These are phyloP conservation scores for Bathelium albidoporum DNA, from an alignment of 495 filamentous ascomycete genomes.

Conservation along the genomic window DNA sequence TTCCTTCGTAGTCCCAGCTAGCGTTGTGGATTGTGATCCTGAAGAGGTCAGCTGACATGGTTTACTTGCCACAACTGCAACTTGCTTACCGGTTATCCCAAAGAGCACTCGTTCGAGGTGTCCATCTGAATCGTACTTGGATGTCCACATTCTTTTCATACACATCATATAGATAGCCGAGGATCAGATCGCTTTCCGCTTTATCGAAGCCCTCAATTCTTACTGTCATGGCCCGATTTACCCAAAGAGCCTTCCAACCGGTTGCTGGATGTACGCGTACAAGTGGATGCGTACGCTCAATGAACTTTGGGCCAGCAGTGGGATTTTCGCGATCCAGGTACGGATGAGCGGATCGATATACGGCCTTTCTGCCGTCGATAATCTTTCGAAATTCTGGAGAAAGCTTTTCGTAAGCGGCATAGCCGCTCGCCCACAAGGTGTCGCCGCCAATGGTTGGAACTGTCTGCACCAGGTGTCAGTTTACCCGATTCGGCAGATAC, in stretches of 20 bases:
- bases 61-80: neutral
- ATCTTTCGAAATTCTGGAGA: constrained; percentile 59
- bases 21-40: constrained; percentile 61
- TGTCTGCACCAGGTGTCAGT: constrained; percentile 30
- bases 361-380: constrained; percentile 56
- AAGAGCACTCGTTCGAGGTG: constrained; percentile 46
- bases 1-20: constrained; percentile 57
- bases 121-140: constrained; percentile 58
- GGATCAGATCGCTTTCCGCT: constrained; percentile 55
- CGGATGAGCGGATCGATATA: constrained; percentile 55
- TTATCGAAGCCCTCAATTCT: constrained; percentile 55
- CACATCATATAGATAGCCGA: constrained; percentile 55
- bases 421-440: constrained; percentile 62
- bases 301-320: constrained; percentile 47
- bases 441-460: constrained; percentile 57
- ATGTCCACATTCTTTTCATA: constrained; percentile 59
- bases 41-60: neutral
- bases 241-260: constrained; percentile 61
- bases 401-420: constrained; percentile 61
- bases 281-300: constrained; percentile 57
- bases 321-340: constrained; percentile 58
- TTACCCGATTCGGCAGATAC: neutral
- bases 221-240: constrained; percentile 56
- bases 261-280: constrained; percentile 63
- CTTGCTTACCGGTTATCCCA: constrained; percentile 52